Evolutionary conservation across 148 eudicot genomes (phyloP).

Genomic region (Simmondsia chinensis): DNA sequence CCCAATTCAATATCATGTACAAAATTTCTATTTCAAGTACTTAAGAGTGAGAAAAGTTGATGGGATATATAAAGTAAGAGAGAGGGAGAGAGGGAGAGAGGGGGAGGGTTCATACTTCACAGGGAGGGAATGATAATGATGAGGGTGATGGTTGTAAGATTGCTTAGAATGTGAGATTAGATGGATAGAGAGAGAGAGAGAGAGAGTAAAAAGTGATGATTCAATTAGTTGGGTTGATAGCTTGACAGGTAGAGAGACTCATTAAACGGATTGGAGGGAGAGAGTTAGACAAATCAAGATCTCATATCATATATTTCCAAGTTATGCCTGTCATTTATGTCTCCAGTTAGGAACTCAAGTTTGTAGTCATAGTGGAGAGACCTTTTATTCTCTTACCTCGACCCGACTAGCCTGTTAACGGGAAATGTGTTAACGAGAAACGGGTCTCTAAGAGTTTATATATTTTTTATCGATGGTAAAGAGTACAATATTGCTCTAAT

Average conservation of each 20-base stretch:
- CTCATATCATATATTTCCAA: no score
- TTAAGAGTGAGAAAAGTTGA: conserved; percentile 10
- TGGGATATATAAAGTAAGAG: conserved; percentile 3
- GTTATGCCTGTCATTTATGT: no score
- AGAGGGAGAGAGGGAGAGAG: conserved; percentile 7
- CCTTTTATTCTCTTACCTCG: no score
- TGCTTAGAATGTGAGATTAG: conserved; percentile 17
- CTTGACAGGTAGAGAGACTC: conserved; percentile 33
- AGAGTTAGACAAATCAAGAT: no score
- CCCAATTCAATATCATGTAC: neutral
- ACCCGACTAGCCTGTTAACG: no score
- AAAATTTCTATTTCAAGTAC: neutral
- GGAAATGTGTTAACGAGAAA: no score
- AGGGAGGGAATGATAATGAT: conserved; percentile 52
- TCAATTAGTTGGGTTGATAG: conserved; percentile 2
- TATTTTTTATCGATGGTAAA: no score
- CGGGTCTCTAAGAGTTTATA: no score
- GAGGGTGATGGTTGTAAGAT: conserved; percentile 38
- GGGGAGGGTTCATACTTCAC: conserved; percentile 47
- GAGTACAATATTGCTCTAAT: no score
- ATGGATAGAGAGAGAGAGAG: no score
- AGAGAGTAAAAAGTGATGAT: conserved; percentile 9
- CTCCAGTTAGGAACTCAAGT: no score
- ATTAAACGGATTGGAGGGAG: conserved; percentile 63
- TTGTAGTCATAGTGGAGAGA: no score